Evolutionary conservation across 495 filamentous ascomycete species (phyloP).

Genomic region (Chlorociboria aeruginascens): DNA sequence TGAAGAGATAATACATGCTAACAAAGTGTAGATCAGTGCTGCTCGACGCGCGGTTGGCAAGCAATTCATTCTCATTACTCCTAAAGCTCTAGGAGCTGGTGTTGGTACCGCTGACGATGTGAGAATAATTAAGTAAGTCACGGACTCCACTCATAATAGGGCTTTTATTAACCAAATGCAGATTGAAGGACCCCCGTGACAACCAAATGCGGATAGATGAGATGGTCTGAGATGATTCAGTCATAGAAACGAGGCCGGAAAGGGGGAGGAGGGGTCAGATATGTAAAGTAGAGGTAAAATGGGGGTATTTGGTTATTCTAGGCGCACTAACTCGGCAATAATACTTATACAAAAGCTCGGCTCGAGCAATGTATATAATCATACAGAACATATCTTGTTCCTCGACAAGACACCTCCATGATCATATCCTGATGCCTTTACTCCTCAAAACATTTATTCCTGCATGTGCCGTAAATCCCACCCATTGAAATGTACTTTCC

Average conservation of each 20-base stretch:
- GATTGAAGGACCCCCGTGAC: slow-evolving; percentile 45
- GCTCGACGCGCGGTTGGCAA: slow-evolving; percentile 75
- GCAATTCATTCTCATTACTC: slow-evolving; percentile 95
- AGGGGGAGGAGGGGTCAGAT: too few species aligned
- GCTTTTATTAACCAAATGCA: slow-evolving; percentile 19
- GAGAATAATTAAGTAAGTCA: slow-evolving; percentile 64
- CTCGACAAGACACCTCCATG: too few species aligned
- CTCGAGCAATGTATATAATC: too few species aligned
- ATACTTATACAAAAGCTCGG: too few species aligned
- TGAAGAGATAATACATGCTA: slow-evolving; percentile 2
- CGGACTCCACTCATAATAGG: neutral
- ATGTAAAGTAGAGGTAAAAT: too few species aligned
- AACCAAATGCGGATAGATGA: slow-evolving; percentile 30
- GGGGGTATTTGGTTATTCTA: too few species aligned
- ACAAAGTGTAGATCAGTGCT: slow-evolving; percentile 53
- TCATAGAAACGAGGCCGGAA: slow-evolving; percentile 1
- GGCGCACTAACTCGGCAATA: too few species aligned
- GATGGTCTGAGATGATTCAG: slow-evolving; percentile 20
- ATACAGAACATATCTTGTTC: too few species aligned
- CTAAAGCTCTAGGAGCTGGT: slow-evolving; percentile 65
- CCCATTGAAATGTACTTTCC: slow-evolving; percentile 55
- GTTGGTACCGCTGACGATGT: slow-evolving; percentile 51
- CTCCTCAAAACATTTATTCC: slow-evolving; percentile 51
- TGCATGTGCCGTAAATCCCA: slow-evolving; percentile 61
- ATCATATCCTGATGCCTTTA: slow-evolving; percentile 47